Conservation (phyloP, 257 asterid genomes). For the Rehmannia glutinosa region DNA sequence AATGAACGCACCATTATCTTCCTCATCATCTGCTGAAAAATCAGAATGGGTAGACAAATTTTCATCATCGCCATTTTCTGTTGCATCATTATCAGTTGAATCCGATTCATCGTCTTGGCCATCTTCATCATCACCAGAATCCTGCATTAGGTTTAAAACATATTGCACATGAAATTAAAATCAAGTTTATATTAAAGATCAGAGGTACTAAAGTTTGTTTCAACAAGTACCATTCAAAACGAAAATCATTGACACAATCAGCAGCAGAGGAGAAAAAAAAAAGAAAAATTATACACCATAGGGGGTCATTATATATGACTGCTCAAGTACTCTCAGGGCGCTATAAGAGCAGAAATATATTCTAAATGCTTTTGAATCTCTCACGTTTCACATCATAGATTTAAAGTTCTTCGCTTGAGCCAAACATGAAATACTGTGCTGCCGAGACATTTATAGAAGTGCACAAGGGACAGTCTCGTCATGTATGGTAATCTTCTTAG, state of each 20-base stretch:
- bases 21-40: slow-evolving; percentile 45
- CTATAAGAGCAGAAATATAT: neutral
- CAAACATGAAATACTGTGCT: neutral
- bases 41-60: slow-evolving; percentile 28
- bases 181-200: neutral
- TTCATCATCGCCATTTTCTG: slow-evolving; percentile 26
- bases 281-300: neutral
- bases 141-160: slow-evolving; percentile 33
- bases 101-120: neutral
- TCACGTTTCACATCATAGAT: too few species aligned
- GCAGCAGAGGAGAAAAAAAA: slow-evolving; percentile 11
- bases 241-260: neutral
- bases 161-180: neutral
- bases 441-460: neutral
- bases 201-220: neutral
- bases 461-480: neutral
- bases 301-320: neutral
- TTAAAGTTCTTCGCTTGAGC: neutral
- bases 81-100: slow-evolving; percentile 28
- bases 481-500: neutral
- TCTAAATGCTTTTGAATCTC: neutral
- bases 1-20: slow-evolving; percentile 26
- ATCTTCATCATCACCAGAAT: slow-evolving; percentile 47
- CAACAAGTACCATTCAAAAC: slow-evolving; percentile 8
- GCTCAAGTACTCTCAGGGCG: neutral